Percentiles rank a stretch among this genome's conserved stretches.
Conservation (phyloP, 1,284 basidiomycete genomes). For the Heterobasidion occidentale region DNA sequence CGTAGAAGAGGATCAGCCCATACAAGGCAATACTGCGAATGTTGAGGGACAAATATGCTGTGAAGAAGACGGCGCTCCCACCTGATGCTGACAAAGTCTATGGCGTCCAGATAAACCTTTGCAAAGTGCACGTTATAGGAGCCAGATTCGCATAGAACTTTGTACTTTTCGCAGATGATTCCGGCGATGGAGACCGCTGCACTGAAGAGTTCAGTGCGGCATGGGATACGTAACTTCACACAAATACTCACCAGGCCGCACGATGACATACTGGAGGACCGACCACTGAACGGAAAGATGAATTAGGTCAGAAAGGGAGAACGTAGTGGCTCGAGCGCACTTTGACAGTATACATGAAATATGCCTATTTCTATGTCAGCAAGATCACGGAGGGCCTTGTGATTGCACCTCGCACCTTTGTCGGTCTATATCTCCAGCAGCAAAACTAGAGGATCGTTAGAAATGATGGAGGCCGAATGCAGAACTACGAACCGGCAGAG, state of each 20-base stretch:
- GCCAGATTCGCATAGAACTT: constrained; percentile 59
- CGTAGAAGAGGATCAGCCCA: constrained; percentile 77
- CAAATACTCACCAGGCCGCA: constrained; percentile 52
- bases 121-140: constrained; percentile 59
- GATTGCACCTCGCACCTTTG: constrained; percentile 42
- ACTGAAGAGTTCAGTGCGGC: background rate
- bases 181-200: constrained; percentile 54
- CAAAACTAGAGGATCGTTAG: constrained; percentile 43
- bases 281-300: constrained; percentile 44
- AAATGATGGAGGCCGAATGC: background rate
- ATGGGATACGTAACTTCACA: background rate
- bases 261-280: constrained; percentile 78
- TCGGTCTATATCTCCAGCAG: constrained; percentile 72
- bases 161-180: constrained; percentile 63
- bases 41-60: background rate
- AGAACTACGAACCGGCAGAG: constrained; percentile 50
- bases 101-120: constrained; percentile 58
- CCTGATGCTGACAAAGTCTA: constrained; percentile 79
- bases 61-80: constrained; percentile 16
- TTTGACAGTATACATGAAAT: constrained; percentile 86
- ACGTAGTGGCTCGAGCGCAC: constrained; percentile 25
- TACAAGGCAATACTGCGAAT: constrained; percentile 62
- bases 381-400: background rate
- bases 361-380: constrained; percentile 35
- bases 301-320: background rate